phyloP scores from a whole-genome alignment of 2,329 filamentous ascomycete species.

The Penicillium sp. region DNA sequence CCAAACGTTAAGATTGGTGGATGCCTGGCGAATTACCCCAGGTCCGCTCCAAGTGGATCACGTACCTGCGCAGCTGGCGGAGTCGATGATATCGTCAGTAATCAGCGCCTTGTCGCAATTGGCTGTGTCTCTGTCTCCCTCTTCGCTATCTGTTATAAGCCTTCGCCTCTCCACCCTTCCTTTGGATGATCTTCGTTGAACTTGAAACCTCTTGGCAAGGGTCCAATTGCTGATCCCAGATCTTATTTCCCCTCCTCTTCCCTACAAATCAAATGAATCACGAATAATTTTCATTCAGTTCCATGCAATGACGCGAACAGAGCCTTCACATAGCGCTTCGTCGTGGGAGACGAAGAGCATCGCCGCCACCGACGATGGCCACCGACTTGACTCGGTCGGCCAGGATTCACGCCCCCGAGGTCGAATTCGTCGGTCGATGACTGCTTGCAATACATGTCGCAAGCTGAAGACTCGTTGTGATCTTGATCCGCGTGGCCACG shows the following conservation, averaged over 20 bases:
- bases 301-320: conserved; percentile 30
- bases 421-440: conserved; percentile 38
- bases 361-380: conserved; percentile 23
- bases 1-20: conserved; percentile 20
- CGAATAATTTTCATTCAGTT: background rate
- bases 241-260: background rate
- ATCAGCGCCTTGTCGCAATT: conserved; percentile 26
- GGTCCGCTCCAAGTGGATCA: conserved; percentile 26
- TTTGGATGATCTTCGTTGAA: conserved; percentile 21
- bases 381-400: conserved; percentile 23
- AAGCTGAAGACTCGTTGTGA: conserved; percentile 41
- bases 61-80: conserved; percentile 25
- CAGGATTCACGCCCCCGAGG: conserved; percentile 31
- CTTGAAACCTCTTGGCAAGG: conserved; percentile 17
- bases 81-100: conserved; percentile 26
- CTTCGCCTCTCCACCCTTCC: conserved; percentile 18
- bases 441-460: conserved; percentile 38
- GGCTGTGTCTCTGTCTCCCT: conserved; percentile 9
- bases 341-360: conserved; percentile 31
- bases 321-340: conserved; percentile 21
- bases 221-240: conserved; percentile 18
- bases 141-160: conserved; percentile 25
- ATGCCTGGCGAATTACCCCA: conserved; percentile 29
- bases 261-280: background rate
- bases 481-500: conserved; percentile 35